Evolutionary conservation across 805 yeast species (phyloP).

Genomic region (Ogataea trehaloabstinens): DNA sequence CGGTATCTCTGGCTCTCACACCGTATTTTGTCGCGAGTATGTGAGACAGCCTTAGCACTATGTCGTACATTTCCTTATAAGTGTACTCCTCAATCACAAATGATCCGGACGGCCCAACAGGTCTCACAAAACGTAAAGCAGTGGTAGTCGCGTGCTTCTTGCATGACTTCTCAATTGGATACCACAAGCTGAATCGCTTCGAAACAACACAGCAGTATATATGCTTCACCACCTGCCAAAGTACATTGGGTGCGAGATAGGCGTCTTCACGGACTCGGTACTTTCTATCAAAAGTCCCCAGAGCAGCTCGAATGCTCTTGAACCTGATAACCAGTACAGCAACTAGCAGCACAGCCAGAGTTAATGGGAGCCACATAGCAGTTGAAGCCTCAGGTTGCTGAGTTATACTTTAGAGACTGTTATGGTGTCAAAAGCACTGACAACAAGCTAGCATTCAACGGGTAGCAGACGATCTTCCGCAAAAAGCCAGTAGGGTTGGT

Average conservation of each 20-base stretch:
- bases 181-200: constrained; percentile 64
- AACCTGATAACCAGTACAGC: background rate
- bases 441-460: too few relatives aligned
- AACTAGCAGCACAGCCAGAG: constrained; percentile 1
- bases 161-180: constrained; percentile 60
- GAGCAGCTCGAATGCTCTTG: background rate
- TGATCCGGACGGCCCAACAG: constrained; percentile 1
- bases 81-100: constrained; percentile 65
- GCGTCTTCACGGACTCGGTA: constrained; percentile 51
- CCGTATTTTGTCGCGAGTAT: constrained; percentile 63
- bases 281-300: constrained; percentile 37
- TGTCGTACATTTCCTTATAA: constrained; percentile 64
- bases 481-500: too few relatives aligned
- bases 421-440: too few relatives aligned
- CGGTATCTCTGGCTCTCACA: constrained; percentile 61
- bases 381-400: too few relatives aligned
- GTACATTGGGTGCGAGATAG: constrained; percentile 44
- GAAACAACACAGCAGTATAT: constrained; percentile 32
- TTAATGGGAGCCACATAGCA: too few relatives aligned
- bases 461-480: too few relatives aligned
- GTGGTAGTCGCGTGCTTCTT: constrained; percentile 43
- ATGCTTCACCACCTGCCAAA: constrained; percentile 41
- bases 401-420: too few relatives aligned
- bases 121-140: constrained; percentile 66
- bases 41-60: constrained; percentile 63